Conservation (phyloP, 495 filamentous ascomycete genomes). For the Hypoxylon lenormandii region DNA sequence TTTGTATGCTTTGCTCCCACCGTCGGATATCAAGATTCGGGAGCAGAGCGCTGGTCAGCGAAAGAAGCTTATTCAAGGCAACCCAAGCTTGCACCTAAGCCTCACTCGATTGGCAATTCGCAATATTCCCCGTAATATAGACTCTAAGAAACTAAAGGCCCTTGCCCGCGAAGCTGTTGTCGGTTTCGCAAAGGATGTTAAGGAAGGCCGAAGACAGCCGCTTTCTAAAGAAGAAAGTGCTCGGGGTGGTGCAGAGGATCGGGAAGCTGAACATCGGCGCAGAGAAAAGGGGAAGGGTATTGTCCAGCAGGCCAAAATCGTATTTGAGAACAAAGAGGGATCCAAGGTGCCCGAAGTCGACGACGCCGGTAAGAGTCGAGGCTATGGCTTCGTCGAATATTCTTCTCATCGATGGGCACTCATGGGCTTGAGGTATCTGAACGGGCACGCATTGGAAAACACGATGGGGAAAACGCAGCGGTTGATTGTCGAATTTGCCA, state of each 20-base stretch:
- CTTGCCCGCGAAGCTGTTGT: constrained; percentile 90
- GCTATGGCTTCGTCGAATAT: constrained; percentile 98
- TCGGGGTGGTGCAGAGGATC: constrained; percentile 82
- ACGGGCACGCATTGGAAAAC: constrained; percentile 76
- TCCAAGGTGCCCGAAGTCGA: constrained; percentile 76
- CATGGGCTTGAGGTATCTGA: constrained; percentile 94
- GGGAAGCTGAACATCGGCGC: constrained; percentile 77
- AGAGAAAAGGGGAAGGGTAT: constrained; percentile 89
- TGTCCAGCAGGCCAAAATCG: constrained; percentile 93
- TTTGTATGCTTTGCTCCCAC: constrained; percentile 78
- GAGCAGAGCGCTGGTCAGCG: constrained; percentile 89
- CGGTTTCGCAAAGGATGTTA: constrained; percentile 91
- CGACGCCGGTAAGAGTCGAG: constrained; percentile 82
- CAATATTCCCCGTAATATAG: constrained; percentile 86
- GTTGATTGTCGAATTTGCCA: constrained; percentile 95
- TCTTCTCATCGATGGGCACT: constrained; percentile 91
- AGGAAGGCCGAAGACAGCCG: constrained; percentile 73
- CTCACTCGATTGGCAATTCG: constrained; percentile 93
- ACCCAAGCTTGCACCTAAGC: constrained; percentile 88
- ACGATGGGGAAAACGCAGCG: constrained; percentile 66
- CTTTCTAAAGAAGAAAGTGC: constrained; percentile 87
- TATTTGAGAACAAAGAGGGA: constrained; percentile 86
- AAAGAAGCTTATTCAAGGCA: constrained; percentile 86
- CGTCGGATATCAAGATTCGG: constrained; percentile 85
- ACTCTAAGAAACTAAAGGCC: constrained; percentile 88